Evolutionary conservation across 306 rosid genomes (phyloP).

Genomic region (Cicer bijugum): DNA sequence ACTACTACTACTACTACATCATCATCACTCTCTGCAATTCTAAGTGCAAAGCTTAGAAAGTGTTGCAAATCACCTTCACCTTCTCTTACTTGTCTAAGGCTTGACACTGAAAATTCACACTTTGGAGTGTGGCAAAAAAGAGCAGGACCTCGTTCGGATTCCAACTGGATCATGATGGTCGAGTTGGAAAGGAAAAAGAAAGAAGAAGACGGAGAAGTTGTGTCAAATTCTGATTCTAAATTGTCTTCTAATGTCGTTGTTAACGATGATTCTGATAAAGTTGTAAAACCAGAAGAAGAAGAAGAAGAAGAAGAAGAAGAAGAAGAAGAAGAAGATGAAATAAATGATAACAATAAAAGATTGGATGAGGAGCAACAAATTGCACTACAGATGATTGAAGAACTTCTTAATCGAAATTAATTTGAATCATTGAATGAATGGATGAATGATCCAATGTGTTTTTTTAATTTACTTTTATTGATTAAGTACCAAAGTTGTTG

Average conservation of each 20-base stretch:
- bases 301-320: slow-evolving; percentile 31
- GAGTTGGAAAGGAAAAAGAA: slow-evolving; percentile 52
- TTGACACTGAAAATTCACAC: slow-evolving; percentile 78
- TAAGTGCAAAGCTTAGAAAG: slow-evolving; percentile 70
- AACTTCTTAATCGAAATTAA: slow-evolving; percentile 61
- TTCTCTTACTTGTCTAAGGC: slow-evolving; percentile 79
- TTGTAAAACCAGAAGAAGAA: slow-evolving; percentile 36
- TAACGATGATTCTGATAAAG: slow-evolving; percentile 26
- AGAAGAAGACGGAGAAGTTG: not conserved
- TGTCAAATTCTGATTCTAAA: not conserved
- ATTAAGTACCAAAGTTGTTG: not conserved
- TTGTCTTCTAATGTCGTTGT: not conserved
- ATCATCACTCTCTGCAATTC: slow-evolving; percentile 57
- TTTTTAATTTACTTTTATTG: not conserved
- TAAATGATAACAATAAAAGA: not conserved
- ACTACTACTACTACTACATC: not conserved
- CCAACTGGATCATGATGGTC: slow-evolving; percentile 88
- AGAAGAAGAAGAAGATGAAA: not conserved
- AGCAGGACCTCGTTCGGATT: slow-evolving; percentile 60
- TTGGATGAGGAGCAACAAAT: slow-evolving; percentile 61
- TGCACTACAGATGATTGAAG: slow-evolving; percentile 85
- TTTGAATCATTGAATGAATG: not conserved
- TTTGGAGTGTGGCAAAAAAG: slow-evolving; percentile 85
- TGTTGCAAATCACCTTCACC: slow-evolving; percentile 72
- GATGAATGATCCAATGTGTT: not conserved